Base-by-base conservation (phyloP, 306 rosid species). In the Canavalia ensiformis region DNA sequence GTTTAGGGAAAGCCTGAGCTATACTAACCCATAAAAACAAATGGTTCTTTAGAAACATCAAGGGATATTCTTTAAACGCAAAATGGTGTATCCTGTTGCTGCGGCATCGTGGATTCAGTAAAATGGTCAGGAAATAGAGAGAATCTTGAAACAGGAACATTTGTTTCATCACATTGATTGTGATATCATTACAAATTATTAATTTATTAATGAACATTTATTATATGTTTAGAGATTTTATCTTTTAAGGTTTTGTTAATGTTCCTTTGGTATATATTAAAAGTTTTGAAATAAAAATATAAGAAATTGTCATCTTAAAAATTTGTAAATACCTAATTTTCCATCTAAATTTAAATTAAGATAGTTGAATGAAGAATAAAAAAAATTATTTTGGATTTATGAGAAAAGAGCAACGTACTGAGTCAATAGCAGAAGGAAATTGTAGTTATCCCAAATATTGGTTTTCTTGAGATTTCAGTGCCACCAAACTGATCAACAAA, bases 401-500 rank as follows among this genome's bases (percentile, higher is more conserved):
- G 28, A 71, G 7, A 68, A 64, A 77, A 64, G 11, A 77, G 44
- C 52, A 63, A 2, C 29, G 31, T 29, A 78, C 58, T 63, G 4
- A 76, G 63, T 63, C 47, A 63, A 44, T 37, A 44, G 59, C 31
- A n/a, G 47, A 68, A 45, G 28, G 12, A 68, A 68, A 42, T 41
- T 56, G 50, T 69, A 34, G 64, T 47, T 47, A 72, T 44, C 50
- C 52, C 66, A 2, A 83, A 52, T 28, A 25, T 49, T 72, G 47
- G 2, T 59, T 66, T 56, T 66, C 18, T 67, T 41, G 60, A 60
- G 62, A 42, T 77, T 0, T 47, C 7, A 74, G 9, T 47, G 50
- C 47, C 55, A 68, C 69, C 75, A 68, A 75, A 69, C 84, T 79
- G 46, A 68, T 84, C 25, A 57, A 47, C 30, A 52, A 50, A 44